These are phyloP conservation scores for Limonium bicolor DNA, from an alignment of 148 eudicot species.

Conservation along the genomic window DNA sequence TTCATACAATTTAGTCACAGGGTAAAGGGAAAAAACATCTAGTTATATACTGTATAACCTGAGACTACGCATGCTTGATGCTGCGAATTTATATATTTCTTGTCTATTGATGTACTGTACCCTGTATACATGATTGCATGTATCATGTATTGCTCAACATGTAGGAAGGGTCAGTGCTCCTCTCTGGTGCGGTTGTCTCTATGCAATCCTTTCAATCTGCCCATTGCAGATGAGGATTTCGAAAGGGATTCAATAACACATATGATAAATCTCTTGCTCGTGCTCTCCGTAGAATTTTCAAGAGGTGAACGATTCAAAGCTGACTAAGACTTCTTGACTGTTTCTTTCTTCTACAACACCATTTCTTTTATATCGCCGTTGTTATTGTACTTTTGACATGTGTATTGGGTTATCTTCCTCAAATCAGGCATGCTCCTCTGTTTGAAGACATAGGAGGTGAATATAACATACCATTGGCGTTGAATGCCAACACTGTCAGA, in stretches of 20 bases:
- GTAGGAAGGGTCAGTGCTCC: too few relatives aligned
- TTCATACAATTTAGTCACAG: too few relatives aligned
- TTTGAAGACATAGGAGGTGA: slow-evolving; percentile 88
- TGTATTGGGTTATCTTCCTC: background rate
- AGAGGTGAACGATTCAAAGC: slow-evolving; percentile 21
- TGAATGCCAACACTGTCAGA: slow-evolving; percentile 72
- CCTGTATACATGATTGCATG: slow-evolving; percentile 26
- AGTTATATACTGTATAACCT: too few relatives aligned
- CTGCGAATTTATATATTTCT: too few relatives aligned
- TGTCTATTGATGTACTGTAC: background rate
- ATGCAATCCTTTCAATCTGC: slow-evolving; percentile 94
- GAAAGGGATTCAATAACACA: slow-evolving; percentile 70
- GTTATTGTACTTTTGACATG: background rate
- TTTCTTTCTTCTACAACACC: background rate
- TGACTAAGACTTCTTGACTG: background rate
- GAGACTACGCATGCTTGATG: too few relatives aligned
- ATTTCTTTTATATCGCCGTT: background rate
- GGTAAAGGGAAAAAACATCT: too few relatives aligned
- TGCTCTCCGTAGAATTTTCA: slow-evolving; percentile 69
- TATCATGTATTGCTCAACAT: slow-evolving; percentile 48
- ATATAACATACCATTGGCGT: slow-evolving; percentile 58
- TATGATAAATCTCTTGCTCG: slow-evolving; percentile 79
- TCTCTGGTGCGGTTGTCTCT: slow-evolving; percentile 88
- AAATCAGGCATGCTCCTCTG: slow-evolving; percentile 57
- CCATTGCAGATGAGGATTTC: slow-evolving; percentile 90